A percentile compares a stretch with the other conserved stretches of the same genome.
These are phyloP conservation scores for Acacia crassicarpa DNA, from an alignment of 306 rosid species.

Conservation along the genomic window DNA sequence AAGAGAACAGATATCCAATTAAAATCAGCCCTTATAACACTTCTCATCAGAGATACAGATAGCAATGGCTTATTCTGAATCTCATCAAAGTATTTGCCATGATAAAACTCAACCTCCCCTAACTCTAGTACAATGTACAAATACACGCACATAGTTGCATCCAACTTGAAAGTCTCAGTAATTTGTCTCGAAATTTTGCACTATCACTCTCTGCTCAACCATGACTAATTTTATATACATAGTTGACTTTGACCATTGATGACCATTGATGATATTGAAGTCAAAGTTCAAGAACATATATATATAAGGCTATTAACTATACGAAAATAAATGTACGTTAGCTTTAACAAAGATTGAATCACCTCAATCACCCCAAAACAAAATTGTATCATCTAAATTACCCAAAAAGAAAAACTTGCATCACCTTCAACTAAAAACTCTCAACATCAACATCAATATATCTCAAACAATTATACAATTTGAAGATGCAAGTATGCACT, in stretches of 20 bases:
- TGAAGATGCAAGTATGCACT: not conserved
- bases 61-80: not conserved
- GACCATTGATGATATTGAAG: constrained; percentile 11
- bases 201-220: not conserved
- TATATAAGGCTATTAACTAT: not conserved
- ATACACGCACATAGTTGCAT: not conserved
- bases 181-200: constrained; percentile 19
- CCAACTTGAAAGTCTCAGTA: not conserved
- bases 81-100: not conserved
- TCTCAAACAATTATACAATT: constrained; percentile 7
- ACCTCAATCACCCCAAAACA: not conserved
- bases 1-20: not conserved
- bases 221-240: constrained; percentile 1
- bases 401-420: not conserved
- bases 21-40: not conserved
- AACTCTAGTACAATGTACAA: not conserved
- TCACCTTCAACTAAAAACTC: constrained; percentile 3
- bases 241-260: constrained; percentile 15
- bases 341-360: constrained; percentile 9
- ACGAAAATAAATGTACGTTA: constrained; percentile 10
- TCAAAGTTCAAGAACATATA: not conserved
- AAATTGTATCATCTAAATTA: not conserved
- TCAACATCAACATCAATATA: not conserved
- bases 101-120: not conserved
- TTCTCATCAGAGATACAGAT: not conserved